These are phyloP conservation scores for Phytophthora fragariae DNA, from an alignment of 352 stramenopile genomes.

Conservation along the genomic window DNA sequence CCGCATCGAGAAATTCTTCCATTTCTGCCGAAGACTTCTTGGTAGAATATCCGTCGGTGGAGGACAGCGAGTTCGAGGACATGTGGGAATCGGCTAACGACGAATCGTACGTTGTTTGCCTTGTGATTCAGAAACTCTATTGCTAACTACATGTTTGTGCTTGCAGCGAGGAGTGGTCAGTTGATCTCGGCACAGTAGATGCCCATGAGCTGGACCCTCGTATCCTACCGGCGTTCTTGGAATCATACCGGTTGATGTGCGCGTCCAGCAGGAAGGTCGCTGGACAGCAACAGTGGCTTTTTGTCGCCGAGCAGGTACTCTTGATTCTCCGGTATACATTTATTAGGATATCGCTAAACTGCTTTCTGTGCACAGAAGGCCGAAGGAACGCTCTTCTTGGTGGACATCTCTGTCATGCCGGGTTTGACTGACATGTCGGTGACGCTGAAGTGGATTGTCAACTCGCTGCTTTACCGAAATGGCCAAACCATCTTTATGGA, in stretches of 20 bases:
- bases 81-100: slow-evolving; percentile 81
- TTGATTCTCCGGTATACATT: background rate
- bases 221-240: slow-evolving; percentile 70
- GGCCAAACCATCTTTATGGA: slow-evolving; percentile 84
- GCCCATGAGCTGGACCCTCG: slow-evolving; percentile 60
- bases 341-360: background rate
- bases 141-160: slow-evolving; percentile 20
- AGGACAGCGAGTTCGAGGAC: slow-evolving; percentile 68
- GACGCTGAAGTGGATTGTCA: slow-evolving; percentile 91
- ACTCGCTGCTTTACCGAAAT: slow-evolving; percentile 87
- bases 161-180: slow-evolving; percentile 77
- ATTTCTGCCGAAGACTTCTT: slow-evolving; percentile 71
- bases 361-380: slow-evolving; percentile 48
- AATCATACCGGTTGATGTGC: slow-evolving; percentile 69
- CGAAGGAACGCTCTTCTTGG: slow-evolving; percentile 84
- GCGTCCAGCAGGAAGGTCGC: slow-evolving; percentile 78
- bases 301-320: slow-evolving; percentile 81
- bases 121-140: background rate
- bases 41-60: slow-evolving; percentile 49
- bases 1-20: slow-evolving; percentile 39
- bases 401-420: slow-evolving; percentile 82
- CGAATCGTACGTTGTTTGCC: slow-evolving; percentile 64
- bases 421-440: slow-evolving; percentile 81
- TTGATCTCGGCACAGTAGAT: slow-evolving; percentile 55
- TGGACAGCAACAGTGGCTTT: slow-evolving; percentile 82